phyloP scores from a whole-genome alignment of 306 rosid genomes.

The Canavalia gladiata region DNA sequence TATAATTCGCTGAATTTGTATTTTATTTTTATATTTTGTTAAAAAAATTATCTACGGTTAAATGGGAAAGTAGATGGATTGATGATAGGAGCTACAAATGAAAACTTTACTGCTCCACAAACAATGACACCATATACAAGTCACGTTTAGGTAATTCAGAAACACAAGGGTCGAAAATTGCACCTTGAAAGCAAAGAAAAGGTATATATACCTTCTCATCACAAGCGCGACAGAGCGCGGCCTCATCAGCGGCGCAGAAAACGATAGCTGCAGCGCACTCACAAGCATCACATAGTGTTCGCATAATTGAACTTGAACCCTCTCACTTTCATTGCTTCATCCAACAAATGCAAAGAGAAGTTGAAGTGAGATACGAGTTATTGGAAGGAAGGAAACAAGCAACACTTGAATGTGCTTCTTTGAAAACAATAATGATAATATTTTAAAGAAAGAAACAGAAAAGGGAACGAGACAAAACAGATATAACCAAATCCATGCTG shows the following conservation, averaged over 20 bases:
- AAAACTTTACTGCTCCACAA: background rate
- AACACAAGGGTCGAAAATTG: background rate
- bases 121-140: background rate
- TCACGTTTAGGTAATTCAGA: background rate
- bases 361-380: slow-evolving; percentile 37
- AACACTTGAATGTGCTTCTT: background rate
- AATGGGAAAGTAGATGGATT: too few relatives aligned
- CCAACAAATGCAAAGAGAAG: slow-evolving; percentile 38
- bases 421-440: background rate
- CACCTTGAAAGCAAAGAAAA: background rate
- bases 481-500: slow-evolving; percentile 58
- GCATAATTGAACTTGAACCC: slow-evolving; percentile 64
- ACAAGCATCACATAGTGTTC: slow-evolving; percentile 98
- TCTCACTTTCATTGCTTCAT: slow-evolving; percentile 74
- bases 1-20: too few relatives aligned
- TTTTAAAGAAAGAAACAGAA: background rate
- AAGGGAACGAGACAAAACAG: slow-evolving; percentile 54
- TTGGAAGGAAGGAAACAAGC: slow-evolving; percentile 31
- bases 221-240: slow-evolving; percentile 93
- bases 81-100: background rate
- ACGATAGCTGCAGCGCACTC: slow-evolving; percentile 94
- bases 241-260: slow-evolving; percentile 99
- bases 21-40: too few relatives aligned
- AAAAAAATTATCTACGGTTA: too few relatives aligned
- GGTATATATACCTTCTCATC: slow-evolving; percentile 73